phyloP scores from a whole-genome alignment of 495 filamentous ascomycete genomes.

The Penicillium atrosanguineum region DNA sequence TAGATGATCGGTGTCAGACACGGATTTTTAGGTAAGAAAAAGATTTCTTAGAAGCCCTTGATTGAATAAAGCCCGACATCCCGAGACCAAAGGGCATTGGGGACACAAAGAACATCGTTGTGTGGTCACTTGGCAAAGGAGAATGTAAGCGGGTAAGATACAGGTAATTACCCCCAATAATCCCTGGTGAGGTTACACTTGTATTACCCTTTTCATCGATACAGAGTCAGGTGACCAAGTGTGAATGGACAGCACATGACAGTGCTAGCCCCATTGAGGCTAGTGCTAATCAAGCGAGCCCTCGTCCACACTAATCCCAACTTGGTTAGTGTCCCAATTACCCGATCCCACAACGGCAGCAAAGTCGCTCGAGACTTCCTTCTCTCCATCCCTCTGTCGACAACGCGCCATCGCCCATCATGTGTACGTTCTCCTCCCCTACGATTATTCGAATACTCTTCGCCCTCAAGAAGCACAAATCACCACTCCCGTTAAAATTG shows the following conservation, averaged over 20 bases:
- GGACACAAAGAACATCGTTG: background rate
- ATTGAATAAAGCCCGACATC: background rate
- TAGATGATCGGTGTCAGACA: background rate
- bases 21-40: background rate
- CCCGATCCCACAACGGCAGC: conserved; percentile 48
- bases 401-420: conserved; percentile 53
- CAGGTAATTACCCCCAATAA: background rate
- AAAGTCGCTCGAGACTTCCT: conserved; percentile 43
- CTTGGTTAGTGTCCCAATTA: conserved; percentile 36
- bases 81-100: background rate
- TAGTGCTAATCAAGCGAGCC: conserved; percentile 41
- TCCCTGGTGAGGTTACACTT: background rate
- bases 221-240: conserved; percentile 12
- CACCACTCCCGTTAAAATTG: conserved; percentile 5
- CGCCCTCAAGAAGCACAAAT: conserved; percentile 7
- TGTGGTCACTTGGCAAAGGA: background rate
- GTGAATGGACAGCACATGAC: conserved; percentile 8
- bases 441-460: conserved; percentile 8
- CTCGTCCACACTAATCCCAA: conserved; percentile 26
- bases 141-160: background rate
- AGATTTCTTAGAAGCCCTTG: background rate
- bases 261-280: background rate
- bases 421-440: conserved; percentile 49
- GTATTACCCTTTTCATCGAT: background rate
- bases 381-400: conserved; percentile 45